Conservation (phyloP, 495 filamentous ascomycete species). For the Durotheca rogersii region DNA sequence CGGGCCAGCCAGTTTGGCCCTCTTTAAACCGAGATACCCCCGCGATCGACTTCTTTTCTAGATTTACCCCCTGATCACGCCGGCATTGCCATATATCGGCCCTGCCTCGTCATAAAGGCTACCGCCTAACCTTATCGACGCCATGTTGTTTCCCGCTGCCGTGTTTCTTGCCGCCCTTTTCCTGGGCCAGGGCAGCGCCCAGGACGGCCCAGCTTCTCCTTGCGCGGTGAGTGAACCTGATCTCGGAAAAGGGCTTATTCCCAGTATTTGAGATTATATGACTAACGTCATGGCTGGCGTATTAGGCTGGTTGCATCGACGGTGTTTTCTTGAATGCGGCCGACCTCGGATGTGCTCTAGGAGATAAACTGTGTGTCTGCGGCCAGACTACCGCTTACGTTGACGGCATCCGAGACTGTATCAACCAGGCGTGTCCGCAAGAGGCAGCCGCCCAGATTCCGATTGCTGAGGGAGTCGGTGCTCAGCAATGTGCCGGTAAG, state of each 20-base stretch:
- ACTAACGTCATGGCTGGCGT: slow-evolving; percentile 7
- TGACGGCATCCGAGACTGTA: slow-evolving; percentile 34
- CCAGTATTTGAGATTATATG: not conserved
- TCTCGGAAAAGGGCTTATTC: not conserved
- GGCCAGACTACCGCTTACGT: slow-evolving; percentile 17
- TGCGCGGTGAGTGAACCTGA: slow-evolving; percentile 23
- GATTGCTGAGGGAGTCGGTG: slow-evolving; percentile 22
- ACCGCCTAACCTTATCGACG: not conserved
- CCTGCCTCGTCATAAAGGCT: not conserved
- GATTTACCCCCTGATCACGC: slow-evolving; percentile 8
- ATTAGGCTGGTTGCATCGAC: slow-evolving; percentile 33
- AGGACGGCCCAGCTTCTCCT: slow-evolving; percentile 10
- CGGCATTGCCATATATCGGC: not conserved
- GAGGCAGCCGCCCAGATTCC: slow-evolving; percentile 23
- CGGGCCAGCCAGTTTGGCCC: slow-evolving; percentile 24
- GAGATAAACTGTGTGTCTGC: slow-evolving; percentile 33
- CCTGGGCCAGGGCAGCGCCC: slow-evolving; percentile 19
- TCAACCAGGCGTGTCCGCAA: slow-evolving; percentile 19
- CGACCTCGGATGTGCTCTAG: slow-evolving; percentile 19
- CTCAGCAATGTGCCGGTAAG: slow-evolving; percentile 41
- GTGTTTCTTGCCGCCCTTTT: slow-evolving; percentile 11
- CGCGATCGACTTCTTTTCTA: slow-evolving; percentile 13
- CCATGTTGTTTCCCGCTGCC: slow-evolving; percentile 8
- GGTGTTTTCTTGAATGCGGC: slow-evolving; percentile 30
- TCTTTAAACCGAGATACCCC: slow-evolving; percentile 27